phyloP scores from a whole-genome alignment of 371 early-diverging fungal species.

The Astathelohania contejeani region DNA sequence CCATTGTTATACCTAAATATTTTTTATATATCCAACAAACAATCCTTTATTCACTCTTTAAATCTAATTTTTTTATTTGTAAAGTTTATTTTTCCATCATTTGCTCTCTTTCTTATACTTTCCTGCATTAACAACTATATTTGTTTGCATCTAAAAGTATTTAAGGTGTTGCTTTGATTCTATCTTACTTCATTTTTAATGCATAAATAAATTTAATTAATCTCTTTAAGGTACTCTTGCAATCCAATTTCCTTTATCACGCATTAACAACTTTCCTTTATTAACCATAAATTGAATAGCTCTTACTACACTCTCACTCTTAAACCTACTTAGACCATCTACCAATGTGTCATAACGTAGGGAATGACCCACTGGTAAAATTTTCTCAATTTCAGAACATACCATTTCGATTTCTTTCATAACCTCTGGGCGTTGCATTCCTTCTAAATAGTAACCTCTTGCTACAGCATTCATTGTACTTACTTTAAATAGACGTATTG shows the following conservation, averaged over 20 bases:
- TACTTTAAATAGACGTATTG: conserved; percentile 82
- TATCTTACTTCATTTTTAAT: too few species aligned
- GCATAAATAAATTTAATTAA: too few species aligned
- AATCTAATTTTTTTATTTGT: too few species aligned
- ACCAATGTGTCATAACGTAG: conserved; percentile 26
- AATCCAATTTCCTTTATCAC: conserved; percentile 42
- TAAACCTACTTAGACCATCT: conserved; percentile 18
- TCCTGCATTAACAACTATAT: too few species aligned
- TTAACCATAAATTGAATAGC: conserved; percentile 50
- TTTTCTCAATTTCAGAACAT: conserved; percentile 31
- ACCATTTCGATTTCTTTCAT: conserved; percentile 35
- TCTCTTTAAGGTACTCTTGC: conserved; percentile 24
- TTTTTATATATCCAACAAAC: too few species aligned
- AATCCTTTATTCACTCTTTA: too few species aligned
- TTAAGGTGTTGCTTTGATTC: too few species aligned
- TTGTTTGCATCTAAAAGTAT: too few species aligned
- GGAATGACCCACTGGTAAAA: conserved; percentile 47
- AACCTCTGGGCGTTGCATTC: conserved; percentile 46
- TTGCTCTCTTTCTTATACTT: too few species aligned
- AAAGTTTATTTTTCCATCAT: too few species aligned
- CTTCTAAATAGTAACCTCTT: conserved; percentile 52
- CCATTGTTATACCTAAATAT: too few species aligned
- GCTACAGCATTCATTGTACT: conserved; percentile 81
- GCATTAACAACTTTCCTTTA: conserved; percentile 41
- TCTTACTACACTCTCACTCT: conserved; percentile 31